Evolutionary conservation across 139 green algal species (phyloP).

Genomic region (Nannochloris sp.): DNA sequence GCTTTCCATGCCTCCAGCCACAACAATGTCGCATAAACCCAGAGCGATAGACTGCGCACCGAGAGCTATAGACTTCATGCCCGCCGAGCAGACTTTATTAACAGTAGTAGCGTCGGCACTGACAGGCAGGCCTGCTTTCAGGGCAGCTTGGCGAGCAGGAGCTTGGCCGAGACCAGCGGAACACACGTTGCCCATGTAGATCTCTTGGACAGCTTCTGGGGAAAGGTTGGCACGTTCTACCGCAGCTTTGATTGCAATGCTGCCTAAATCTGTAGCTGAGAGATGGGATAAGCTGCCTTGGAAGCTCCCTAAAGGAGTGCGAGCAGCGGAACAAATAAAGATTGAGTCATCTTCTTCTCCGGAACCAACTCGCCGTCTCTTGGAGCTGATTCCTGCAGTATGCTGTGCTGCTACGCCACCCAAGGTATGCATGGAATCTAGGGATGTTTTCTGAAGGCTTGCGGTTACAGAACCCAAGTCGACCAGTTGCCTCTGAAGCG

Average conservation of each 20-base stretch:
- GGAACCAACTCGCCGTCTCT: neutral
- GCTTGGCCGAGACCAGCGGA: conserved; percentile 46
- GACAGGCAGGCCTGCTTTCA: conserved; percentile 63
- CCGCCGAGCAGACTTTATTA: conserved; percentile 88
- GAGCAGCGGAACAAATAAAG: conserved; percentile 51
- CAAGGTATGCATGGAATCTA: neutral
- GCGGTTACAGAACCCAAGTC: no score
- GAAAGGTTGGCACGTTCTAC: conserved; percentile 48
- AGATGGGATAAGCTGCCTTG: conserved; percentile 55
- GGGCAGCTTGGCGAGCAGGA: conserved; percentile 72
- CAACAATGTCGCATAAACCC: conserved; percentile 52
- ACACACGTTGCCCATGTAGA: conserved; percentile 85
- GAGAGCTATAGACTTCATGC: conserved; percentile 84
- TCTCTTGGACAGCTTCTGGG: conserved; percentile 52
- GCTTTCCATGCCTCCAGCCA: conserved; percentile 89
- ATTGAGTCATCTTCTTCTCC: conserved; percentile 4
- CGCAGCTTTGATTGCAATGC: conserved; percentile 66
- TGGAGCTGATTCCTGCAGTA: neutral
- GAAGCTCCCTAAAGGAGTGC: conserved; percentile 73
- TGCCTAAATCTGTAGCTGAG: conserved; percentile 66
- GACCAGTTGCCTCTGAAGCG: no score
- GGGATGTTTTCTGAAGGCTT: no score
- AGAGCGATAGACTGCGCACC: conserved; percentile 64
- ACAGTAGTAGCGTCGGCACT: conserved; percentile 65
- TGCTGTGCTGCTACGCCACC: neutral